Evolutionary conservation across 768 basidiomycete species (phyloP), one percentile per base, ranked within the genome.

Genomic region (Leccinum obscurum): DNA sequence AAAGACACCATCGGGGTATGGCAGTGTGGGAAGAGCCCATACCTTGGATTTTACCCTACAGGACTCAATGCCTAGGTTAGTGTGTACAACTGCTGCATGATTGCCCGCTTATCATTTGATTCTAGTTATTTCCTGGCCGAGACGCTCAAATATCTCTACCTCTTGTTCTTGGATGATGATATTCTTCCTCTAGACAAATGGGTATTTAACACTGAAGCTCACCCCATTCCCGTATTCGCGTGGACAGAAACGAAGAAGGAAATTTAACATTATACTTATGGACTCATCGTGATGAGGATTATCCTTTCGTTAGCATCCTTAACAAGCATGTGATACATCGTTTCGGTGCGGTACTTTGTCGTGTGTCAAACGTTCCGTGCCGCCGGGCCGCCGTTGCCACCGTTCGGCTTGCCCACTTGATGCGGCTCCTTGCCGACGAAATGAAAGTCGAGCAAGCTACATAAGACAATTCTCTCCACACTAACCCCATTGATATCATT

Each of bases 61-160:
- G 32, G 82, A 92, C 64, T 77, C 77, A 22, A 90, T 91, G 88
- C 90, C 90, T n/a, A 91, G 89, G 89, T 88, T 44, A 58, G 82
- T 69, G 20, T 32, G 28, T 20, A 4, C 39, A 17, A 26, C 34
- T 30, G 17, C 17, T 44, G 24, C n/a, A 17, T 57, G 55, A 37
- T 62, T 28, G 30, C 22, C 22, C 32, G 1, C 44, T 57, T 34
- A 48, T 57, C 24, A 15, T 22, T 1, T 24, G 28, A 35, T 15
- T 0, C 30, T 24, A 83, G 83, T 60, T 84, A 78, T 71, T 84
- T 84, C 69, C 66, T 84, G 55, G 84, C 83, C 1, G 83, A 84
- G 69, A 84, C 84, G 63, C 76, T 90, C 57, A 90, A 90, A 75
- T 91, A 92, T 70, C 78, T 90, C 51, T 87, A 88, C 70, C 77